Percentiles rank a stretch among this genome's conserved stretches.
Conservation (phyloP, 345 rosid genomes). For the Rhizophora mangle region DNA sequence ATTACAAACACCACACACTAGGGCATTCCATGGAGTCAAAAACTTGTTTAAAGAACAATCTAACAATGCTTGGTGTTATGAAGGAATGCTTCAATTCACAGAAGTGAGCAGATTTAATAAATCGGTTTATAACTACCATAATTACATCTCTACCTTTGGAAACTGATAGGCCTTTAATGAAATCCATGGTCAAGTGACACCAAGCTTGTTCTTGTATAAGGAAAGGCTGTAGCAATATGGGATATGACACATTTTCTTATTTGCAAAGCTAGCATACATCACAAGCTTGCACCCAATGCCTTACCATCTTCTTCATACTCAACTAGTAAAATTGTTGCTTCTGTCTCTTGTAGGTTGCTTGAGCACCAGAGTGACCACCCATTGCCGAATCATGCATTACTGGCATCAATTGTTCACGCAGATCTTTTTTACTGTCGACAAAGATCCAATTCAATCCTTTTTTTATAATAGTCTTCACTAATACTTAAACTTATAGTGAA, state of each 20-base stretch:
- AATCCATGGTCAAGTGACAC: not conserved
- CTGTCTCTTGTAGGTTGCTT: too few species aligned
- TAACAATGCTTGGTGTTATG: rapidly evolving
- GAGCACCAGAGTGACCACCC: too few species aligned
- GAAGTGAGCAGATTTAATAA: not conserved
- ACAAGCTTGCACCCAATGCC: not conserved
- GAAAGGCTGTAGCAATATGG: not conserved
- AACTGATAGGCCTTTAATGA: not conserved
- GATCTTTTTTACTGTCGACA: too few species aligned
- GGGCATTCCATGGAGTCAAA: too few species aligned
- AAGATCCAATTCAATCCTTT: too few species aligned
- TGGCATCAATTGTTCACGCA: too few species aligned
- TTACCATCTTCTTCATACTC: not conserved
- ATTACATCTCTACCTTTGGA: not conserved
- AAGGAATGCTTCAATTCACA: too few species aligned
- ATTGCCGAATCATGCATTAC: too few species aligned
- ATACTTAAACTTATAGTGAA: too few species aligned
- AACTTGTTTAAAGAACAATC: too few species aligned
- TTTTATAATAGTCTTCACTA: rapidly evolving
- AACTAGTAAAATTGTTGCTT: too few species aligned
- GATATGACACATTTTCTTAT: not conserved
- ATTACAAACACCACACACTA: too few species aligned
- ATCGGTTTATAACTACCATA: not conserved
- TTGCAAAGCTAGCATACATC: not conserved
- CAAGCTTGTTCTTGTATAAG: not conserved